Evolutionary conservation across 1,284 basidiomycete genomes (phyloP).

Genomic region (Ustilago hordei): DNA sequence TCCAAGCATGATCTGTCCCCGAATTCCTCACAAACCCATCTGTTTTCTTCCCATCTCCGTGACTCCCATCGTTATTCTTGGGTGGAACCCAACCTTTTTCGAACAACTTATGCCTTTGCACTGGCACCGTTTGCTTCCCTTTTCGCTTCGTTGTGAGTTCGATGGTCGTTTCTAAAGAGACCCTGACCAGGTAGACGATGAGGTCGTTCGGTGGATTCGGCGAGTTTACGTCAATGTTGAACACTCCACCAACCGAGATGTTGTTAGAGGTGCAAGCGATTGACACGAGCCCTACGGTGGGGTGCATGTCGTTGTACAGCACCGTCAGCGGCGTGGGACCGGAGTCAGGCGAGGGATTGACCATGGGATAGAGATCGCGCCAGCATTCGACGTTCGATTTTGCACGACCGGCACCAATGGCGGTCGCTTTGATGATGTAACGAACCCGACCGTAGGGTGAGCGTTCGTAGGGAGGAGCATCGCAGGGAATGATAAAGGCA

Average conservation of each 20-base stretch:
- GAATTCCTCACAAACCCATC: conserved; percentile 63
- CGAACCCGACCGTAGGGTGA: conserved; percentile 65
- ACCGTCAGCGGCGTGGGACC: conserved; percentile 66
- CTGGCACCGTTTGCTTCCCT: conserved; percentile 61
- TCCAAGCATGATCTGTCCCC: conserved; percentile 64
- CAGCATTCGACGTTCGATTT: conserved; percentile 65
- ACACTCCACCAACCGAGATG: conserved; percentile 68
- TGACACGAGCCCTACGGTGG: conserved; percentile 66
- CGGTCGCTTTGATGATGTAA: conserved; percentile 68
- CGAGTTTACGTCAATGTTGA: conserved; percentile 69
- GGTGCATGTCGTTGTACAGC: conserved; percentile 69
- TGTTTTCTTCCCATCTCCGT: conserved; percentile 61
- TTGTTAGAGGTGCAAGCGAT: conserved; percentile 68
- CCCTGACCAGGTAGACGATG: conserved; percentile 66
- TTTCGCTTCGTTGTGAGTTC: conserved; percentile 62
- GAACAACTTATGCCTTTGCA: conserved; percentile 65
- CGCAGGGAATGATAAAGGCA: conserved; percentile 67
- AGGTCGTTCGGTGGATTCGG: conserved; percentile 64
- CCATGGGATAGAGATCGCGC: conserved; percentile 68
- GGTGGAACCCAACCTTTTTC: conserved; percentile 67
- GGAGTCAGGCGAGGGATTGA: conserved; percentile 66
- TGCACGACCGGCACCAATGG: conserved; percentile 65
- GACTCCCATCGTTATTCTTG: conserved; percentile 57
- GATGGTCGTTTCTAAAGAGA: conserved; percentile 66
- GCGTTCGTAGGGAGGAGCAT: conserved; percentile 67